phyloP scores from a whole-genome alignment of 164 flowering plant species.

The Warburgia ugandensis region DNA sequence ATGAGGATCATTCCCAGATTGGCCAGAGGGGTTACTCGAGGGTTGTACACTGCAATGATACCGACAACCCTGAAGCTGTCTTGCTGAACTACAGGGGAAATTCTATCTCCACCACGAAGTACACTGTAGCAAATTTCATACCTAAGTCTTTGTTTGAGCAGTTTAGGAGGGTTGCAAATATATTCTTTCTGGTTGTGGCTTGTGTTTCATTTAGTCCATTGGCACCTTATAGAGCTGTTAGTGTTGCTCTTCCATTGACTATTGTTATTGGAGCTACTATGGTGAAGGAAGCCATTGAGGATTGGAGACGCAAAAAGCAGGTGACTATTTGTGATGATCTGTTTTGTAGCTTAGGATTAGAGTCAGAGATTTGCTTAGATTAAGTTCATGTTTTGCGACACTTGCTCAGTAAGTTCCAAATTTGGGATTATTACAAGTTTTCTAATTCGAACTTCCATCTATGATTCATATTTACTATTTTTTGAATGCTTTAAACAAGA shows the following conservation, averaged over 20 bases:
- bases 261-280: slow-evolving; percentile 78
- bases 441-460: too few relatives aligned
- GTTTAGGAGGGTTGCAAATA: slow-evolving; percentile 74
- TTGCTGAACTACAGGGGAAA: slow-evolving; percentile 47
- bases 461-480: too few relatives aligned
- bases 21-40: slow-evolving; percentile 68
- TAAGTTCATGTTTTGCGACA: too few relatives aligned
- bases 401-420: too few relatives aligned
- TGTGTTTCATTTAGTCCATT: slow-evolving; percentile 72
- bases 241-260: slow-evolving; percentile 48
- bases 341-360: too few relatives aligned
- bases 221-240: slow-evolving; percentile 65
- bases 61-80: slow-evolving; percentile 44
- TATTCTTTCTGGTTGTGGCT: slow-evolving; percentile 69
- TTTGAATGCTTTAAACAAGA: too few relatives aligned
- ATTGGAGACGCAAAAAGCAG: slow-evolving; percentile 74
- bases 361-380: too few relatives aligned
- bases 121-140: slow-evolving; percentile 54
- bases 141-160: slow-evolving; percentile 83
- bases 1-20: slow-evolving; percentile 44
- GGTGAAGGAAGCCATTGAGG: slow-evolving; percentile 83
- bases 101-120: slow-evolving; percentile 77
- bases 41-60: slow-evolving; percentile 61
- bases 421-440: too few relatives aligned
- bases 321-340: slow-evolving; percentile 18